Evolutionary conservation across 352 stramenopile genomes (phyloP).

Genomic region (Thraustotheca clavata): DNA sequence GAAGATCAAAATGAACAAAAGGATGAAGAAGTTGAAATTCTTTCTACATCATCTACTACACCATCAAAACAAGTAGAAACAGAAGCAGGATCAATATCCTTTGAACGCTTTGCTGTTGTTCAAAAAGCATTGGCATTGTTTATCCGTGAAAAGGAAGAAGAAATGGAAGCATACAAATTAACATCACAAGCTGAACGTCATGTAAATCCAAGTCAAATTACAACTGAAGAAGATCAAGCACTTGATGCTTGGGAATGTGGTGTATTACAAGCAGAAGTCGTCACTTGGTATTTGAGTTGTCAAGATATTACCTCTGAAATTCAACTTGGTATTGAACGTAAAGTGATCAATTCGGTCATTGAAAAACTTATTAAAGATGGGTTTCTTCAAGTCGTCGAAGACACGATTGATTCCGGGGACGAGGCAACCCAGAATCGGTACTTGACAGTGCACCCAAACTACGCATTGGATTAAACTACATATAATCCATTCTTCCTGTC

Average conservation of each 20-base stretch:
- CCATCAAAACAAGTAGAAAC: conserved; percentile 24
- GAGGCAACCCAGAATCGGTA: conserved; percentile 56
- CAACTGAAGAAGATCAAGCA: conserved; percentile 32
- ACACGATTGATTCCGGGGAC: conserved; percentile 38
- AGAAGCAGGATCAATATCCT: conserved; percentile 43
- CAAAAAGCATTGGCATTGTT: conserved; percentile 68
- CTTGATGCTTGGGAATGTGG: conserved; percentile 50
- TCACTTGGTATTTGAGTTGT: conserved; percentile 77
- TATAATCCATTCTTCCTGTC: background rate
- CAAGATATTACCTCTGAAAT: conserved; percentile 81
- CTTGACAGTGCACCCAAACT: conserved; percentile 75
- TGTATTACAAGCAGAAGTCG: conserved; percentile 66
- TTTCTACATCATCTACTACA: background rate
- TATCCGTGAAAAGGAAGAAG: conserved; percentile 75
- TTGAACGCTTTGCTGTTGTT: conserved; percentile 74
- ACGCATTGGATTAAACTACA: conserved; percentile 47
- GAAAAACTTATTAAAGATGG: conserved; percentile 75
- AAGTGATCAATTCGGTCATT: conserved; percentile 75
- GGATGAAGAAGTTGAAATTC: conserved; percentile 9
- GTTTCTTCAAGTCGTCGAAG: conserved; percentile 61
- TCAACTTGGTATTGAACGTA: conserved; percentile 66
- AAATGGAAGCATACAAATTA: conserved; percentile 37
- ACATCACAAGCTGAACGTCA: conserved; percentile 32
- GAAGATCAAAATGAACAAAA: conserved; percentile 19
- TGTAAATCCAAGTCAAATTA: conserved; percentile 17